These are phyloP conservation scores for Apophysomyces trapeziformis DNA, from an alignment of 371 early-diverging fungal species.

Conservation along the genomic window DNA sequence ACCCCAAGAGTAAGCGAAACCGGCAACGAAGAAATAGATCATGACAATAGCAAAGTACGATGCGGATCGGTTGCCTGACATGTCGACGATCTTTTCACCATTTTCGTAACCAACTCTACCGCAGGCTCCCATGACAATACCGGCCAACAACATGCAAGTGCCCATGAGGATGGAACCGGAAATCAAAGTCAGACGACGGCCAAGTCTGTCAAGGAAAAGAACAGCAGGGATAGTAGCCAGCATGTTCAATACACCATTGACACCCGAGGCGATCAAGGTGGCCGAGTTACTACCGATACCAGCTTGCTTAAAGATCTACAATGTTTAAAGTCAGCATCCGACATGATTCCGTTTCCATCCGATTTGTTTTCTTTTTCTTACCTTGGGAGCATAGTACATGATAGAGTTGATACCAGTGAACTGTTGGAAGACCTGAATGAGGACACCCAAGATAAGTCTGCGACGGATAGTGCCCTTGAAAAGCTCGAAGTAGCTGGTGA, in stretches of 20 bases:
- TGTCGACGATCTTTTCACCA: slow-evolving; percentile 21
- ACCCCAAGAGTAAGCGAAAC: slow-evolving; percentile 59
- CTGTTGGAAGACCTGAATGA: slow-evolving; percentile 74
- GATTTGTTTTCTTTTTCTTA: too few species aligned
- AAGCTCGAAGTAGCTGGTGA: slow-evolving; percentile 74
- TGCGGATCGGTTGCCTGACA: slow-evolving; percentile 40
- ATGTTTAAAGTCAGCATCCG: slow-evolving; percentile 25
- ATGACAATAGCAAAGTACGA: slow-evolving; percentile 56
- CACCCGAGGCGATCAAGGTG: slow-evolving; percentile 70
- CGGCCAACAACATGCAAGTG: slow-evolving; percentile 46
- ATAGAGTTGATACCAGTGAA: slow-evolving; percentile 61
- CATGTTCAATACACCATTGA: slow-evolving; percentile 77
- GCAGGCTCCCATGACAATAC: slow-evolving; percentile 49
- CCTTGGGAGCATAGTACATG: slow-evolving; percentile 45
- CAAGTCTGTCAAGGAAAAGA: slow-evolving; percentile 56
- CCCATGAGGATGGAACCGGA: slow-evolving; percentile 51
- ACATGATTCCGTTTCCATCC: background rate
- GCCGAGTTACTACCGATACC: slow-evolving; percentile 57
- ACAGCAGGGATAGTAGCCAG: slow-evolving; percentile 77
- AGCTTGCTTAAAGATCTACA: slow-evolving; percentile 73
- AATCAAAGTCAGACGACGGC: slow-evolving; percentile 51
- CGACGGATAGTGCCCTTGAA: slow-evolving; percentile 61
- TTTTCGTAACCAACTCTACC: slow-evolving; percentile 28
- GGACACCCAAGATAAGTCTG: slow-evolving; percentile 70
- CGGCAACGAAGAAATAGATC: slow-evolving; percentile 55